Evolutionary conservation across 2,329 filamentous ascomycete species (phyloP).

Genomic region (Knoxdaviesia capensis): DNA sequence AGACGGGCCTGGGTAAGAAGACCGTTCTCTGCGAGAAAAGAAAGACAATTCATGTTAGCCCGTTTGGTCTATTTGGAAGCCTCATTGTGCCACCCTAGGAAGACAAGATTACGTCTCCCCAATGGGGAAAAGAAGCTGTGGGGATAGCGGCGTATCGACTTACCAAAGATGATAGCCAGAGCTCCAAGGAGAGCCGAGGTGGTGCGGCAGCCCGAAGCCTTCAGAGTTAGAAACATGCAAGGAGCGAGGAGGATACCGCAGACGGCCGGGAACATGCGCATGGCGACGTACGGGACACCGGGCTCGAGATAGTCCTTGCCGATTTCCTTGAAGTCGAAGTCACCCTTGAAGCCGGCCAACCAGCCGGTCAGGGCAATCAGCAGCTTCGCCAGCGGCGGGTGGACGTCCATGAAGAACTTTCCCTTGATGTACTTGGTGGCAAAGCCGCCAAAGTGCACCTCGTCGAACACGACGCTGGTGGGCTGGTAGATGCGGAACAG

Average conservation of each 20-base stretch:
- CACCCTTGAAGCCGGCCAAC: slow-evolving; percentile 82
- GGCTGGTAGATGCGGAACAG: slow-evolving; percentile 94
- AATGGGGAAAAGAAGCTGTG: background rate
- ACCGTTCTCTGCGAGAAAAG: slow-evolving; percentile 53
- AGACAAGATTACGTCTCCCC: too few species aligned
- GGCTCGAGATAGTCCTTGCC: slow-evolving; percentile 96
- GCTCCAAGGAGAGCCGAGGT: slow-evolving; percentile 69
- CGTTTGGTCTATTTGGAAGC: background rate
- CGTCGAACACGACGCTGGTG: slow-evolving; percentile 91
- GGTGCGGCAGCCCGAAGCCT: slow-evolving; percentile 75
- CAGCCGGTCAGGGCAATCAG: slow-evolving; percentile 89
- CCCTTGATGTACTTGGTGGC: slow-evolving; percentile 99
- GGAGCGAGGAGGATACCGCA: slow-evolving; percentile 78
- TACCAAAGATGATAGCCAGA: slow-evolving; percentile 77
- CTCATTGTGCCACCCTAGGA: background rate
- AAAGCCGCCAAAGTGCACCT: slow-evolving; percentile 98
- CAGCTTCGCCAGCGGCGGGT: slow-evolving; percentile 89
- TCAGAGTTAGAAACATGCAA: slow-evolving; percentile 85
- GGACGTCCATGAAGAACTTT: slow-evolving; percentile 99
- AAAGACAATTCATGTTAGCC: background rate
- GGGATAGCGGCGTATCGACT: slow-evolving; percentile 12
- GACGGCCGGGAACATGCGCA: slow-evolving; percentile 83
- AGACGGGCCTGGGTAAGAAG: slow-evolving; percentile 86
- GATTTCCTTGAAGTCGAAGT: slow-evolving; percentile 99
- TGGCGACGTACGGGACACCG: slow-evolving; percentile 87